A percentile compares a stretch with the other conserved stretches of the same genome.
phyloP scores from a whole-genome alignment of 495 filamentous ascomycete species.

The Daldinia decipiens region DNA sequence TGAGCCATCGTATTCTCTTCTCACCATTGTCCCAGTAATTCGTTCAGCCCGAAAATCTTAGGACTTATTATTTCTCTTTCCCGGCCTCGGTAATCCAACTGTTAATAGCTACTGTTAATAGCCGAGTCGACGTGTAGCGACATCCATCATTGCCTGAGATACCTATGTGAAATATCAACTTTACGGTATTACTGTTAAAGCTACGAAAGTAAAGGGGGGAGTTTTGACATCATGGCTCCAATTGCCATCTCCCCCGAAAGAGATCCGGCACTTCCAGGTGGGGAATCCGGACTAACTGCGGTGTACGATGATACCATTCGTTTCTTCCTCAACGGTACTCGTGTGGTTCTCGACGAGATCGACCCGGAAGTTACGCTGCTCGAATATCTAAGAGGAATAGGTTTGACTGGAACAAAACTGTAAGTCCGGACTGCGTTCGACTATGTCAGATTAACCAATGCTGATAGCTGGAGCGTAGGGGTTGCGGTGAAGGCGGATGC shows the following conservation, averaged over 20 bases:
- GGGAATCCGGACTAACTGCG: constrained; percentile 48
- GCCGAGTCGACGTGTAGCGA: background rate
- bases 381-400: constrained; percentile 90
- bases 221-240: constrained; percentile 55
- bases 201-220: background rate
- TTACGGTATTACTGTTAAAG: background rate
- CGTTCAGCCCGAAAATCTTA: background rate
- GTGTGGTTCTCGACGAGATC: constrained; percentile 79
- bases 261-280: constrained; percentile 39
- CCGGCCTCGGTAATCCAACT: background rate
- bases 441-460: constrained; percentile 35
- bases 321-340: constrained; percentile 97
- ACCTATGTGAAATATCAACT: constrained; percentile 17
- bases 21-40: background rate
- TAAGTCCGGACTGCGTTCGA: constrained; percentile 41
- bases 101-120: background rate
- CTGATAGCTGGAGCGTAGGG: constrained; percentile 58
- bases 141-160: constrained; percentile 3
- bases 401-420: constrained; percentile 79
- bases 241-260: constrained; percentile 55
- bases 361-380: constrained; percentile 94
- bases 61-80: constrained; percentile 6
- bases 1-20: background rate
- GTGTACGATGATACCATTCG: constrained; percentile 66
- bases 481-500: constrained; percentile 95